phyloP scores from a whole-genome alignment of 768 basidiomycete species.

The Gymnopilus dilepis region DNA sequence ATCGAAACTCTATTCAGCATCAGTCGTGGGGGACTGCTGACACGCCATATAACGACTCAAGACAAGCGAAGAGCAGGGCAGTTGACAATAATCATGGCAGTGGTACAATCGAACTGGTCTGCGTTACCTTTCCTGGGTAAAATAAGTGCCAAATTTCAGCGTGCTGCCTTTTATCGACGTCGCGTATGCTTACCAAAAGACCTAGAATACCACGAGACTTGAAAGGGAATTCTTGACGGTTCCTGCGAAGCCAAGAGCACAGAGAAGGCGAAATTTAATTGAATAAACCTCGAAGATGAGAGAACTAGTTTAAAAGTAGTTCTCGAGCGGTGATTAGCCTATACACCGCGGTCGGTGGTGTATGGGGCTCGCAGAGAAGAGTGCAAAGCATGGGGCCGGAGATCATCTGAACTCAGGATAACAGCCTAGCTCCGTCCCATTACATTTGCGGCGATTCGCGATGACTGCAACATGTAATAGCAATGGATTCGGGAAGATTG shows the following conservation, averaged over 20 bases:
- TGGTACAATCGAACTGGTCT: not conserved
- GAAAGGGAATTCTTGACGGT: not conserved
- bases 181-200: not conserved
- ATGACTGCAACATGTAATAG: constrained; percentile 19
- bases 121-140: not conserved
- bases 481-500: not conserved
- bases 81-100: constrained; percentile 14
- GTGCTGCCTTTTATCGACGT: not conserved
- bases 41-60: not conserved
- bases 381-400: not conserved
- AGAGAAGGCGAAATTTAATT: not conserved
- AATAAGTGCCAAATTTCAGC: not conserved
- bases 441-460: constrained; percentile 1
- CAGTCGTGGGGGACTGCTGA: not conserved
- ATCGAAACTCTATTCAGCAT: constrained; percentile 1
- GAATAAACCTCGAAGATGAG: not conserved
- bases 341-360: not conserved
- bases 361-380: not conserved
- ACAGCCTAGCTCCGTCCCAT: not conserved
- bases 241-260: not conserved
- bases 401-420: not conserved
- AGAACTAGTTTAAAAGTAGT: not conserved
- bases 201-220: not conserved
- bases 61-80: constrained; percentile 1
- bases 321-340: not conserved